These are phyloP conservation scores for Nakazawaea holstii DNA, from an alignment of 805 yeast genomes.

Conservation along the genomic window DNA sequence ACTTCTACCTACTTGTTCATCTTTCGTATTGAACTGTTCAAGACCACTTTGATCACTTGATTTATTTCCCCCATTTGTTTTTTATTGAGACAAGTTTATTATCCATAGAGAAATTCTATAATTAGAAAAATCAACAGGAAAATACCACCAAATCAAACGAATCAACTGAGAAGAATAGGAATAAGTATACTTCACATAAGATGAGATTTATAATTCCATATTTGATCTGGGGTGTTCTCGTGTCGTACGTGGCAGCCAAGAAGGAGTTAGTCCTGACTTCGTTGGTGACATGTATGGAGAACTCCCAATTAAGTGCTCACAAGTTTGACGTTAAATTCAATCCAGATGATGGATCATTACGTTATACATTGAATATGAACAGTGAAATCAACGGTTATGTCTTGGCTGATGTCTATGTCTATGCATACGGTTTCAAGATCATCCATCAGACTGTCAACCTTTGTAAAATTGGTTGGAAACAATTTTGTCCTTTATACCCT, in stretches of 20 bases:
- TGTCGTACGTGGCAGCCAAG: background rate
- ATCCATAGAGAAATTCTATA: background rate
- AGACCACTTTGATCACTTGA: too few relatives aligned
- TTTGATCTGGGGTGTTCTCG: background rate
- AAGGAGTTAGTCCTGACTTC: slow-evolving; percentile 55
- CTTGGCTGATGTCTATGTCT: slow-evolving; percentile 64
- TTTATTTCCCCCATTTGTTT: too few relatives aligned
- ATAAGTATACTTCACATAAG: too few relatives aligned
- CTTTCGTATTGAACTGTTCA: too few relatives aligned
- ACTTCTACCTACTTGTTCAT: too few relatives aligned
- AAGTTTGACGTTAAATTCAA: slow-evolving; percentile 70
- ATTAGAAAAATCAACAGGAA: background rate
- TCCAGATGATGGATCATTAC: slow-evolving; percentile 64
- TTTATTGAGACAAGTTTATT: too few relatives aligned
- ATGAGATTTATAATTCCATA: too few relatives aligned
- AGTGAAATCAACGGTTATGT: slow-evolving; percentile 66
- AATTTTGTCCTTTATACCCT: slow-evolving; percentile 85
- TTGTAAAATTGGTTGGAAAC: slow-evolving; percentile 70
- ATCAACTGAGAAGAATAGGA: too few relatives aligned
- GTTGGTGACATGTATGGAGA: slow-evolving; percentile 80
- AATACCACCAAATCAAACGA: background rate
- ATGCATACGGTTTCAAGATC: slow-evolving; percentile 80
- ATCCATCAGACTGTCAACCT: slow-evolving; percentile 54
- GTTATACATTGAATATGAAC: slow-evolving; percentile 63
- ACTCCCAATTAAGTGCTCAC: slow-evolving; percentile 67